phyloP scores from a whole-genome alignment of 2,329 filamentous ascomycete genomes.

The Cyphellophora attinorum region DNA sequence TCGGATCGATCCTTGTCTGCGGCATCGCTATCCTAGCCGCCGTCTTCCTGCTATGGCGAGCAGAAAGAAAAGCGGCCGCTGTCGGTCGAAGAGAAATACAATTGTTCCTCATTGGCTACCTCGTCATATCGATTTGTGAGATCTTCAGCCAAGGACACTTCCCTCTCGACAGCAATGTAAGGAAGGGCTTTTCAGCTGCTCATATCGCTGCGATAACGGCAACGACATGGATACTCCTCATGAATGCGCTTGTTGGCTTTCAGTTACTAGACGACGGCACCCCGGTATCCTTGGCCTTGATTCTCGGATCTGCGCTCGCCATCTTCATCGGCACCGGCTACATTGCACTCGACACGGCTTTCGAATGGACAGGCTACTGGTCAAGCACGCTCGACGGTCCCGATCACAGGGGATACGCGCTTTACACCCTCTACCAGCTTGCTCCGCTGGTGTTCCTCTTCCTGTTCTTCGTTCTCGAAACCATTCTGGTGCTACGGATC shows the following conservation, averaged over 20 bases:
- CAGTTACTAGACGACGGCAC: conserved; percentile 93
- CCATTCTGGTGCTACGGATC: conserved; percentile 72
- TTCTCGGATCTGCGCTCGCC: conserved; percentile 57
- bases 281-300: conserved; percentile 66
- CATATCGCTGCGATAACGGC: conserved; percentile 86
- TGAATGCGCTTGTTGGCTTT: conserved; percentile 87
- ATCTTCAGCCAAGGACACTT: conserved; percentile 93
- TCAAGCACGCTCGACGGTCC: conserved; percentile 44
- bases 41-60: conserved; percentile 62
- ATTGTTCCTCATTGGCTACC: conserved; percentile 77
- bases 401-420: conserved; percentile 65
- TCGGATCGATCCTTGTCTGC: conserved; percentile 83
- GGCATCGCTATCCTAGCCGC: conserved; percentile 64
- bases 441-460: conserved; percentile 82
- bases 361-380: conserved; percentile 74
- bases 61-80: conserved; percentile 83
- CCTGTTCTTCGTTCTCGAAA: conserved; percentile 74
- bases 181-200: conserved; percentile 75
- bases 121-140: conserved; percentile 84
- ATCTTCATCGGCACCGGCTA: conserved; percentile 89
- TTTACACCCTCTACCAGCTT: conserved; percentile 92
- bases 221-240: conserved; percentile 79
- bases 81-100: conserved; percentile 97
- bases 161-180: conserved; percentile 59
- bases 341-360: conserved; percentile 88